phyloP scores from a whole-genome alignment of 1,139 yeast genomes.

The Yamadazyma trypodendri region DNA sequence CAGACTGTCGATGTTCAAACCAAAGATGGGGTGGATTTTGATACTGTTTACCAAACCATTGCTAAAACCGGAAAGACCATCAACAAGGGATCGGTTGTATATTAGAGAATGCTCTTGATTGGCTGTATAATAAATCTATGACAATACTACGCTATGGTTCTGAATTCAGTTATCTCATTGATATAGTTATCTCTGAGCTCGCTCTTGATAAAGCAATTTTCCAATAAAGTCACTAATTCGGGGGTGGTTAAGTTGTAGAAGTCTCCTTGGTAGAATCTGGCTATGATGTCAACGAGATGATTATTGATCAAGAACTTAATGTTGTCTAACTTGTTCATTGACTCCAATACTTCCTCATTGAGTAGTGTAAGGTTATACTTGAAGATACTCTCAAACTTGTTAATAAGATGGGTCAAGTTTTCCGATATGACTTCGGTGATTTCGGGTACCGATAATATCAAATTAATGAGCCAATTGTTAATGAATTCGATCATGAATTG shows the following conservation, averaged over 20 bases:
- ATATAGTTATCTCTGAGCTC: slow-evolving; percentile 61
- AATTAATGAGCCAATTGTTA: slow-evolving; percentile 28
- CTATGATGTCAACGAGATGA: slow-evolving; percentile 69
- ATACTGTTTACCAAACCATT: slow-evolving; percentile 74
- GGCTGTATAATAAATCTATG: not conserved
- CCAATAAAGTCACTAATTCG: slow-evolving; percentile 63
- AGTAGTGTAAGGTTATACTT: slow-evolving; percentile 16
- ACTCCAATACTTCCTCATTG: slow-evolving; percentile 22
- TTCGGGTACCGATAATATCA: slow-evolving; percentile 28
- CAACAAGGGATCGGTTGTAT: slow-evolving; percentile 55
- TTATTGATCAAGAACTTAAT: slow-evolving; percentile 46
- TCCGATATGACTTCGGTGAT: slow-evolving; percentile 39
- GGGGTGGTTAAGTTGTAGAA: slow-evolving; percentile 67
- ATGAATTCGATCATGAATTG: slow-evolving; percentile 29
- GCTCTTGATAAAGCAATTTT: slow-evolving; percentile 66
- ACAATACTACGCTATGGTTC: slow-evolving; percentile 15
- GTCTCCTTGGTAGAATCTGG: slow-evolving; percentile 68
- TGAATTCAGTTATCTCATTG: slow-evolving; percentile 49
- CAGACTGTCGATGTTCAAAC: slow-evolving; percentile 84
- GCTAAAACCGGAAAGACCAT: slow-evolving; percentile 91
- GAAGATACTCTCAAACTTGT: slow-evolving; percentile 19
- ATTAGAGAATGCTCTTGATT: slow-evolving; percentile 13
- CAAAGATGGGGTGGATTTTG: slow-evolving; percentile 53
- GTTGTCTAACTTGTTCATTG: slow-evolving; percentile 45
- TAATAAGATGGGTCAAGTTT: slow-evolving; percentile 27